Percentiles rank a stretch among this genome's conserved stretches.
phyloP scores from a whole-genome alignment of 2,329 filamentous ascomycete genomes.

The Drechslerella dactyloides region DNA sequence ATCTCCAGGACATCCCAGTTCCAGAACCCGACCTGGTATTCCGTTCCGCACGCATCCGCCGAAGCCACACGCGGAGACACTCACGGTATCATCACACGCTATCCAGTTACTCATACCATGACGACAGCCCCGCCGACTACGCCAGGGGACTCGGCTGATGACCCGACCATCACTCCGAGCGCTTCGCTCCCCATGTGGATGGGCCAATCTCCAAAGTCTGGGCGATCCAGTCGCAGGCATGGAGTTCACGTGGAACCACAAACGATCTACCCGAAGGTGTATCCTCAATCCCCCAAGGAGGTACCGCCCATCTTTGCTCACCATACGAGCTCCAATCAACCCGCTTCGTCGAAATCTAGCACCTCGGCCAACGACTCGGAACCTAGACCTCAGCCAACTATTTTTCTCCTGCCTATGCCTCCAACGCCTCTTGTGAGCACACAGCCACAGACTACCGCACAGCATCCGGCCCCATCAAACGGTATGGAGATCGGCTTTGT shows the following conservation, averaged over 20 bases:
- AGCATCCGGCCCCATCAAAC: conserved; percentile 20
- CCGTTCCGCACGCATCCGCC: conserved; percentile 13
- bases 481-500: conserved; percentile 22
- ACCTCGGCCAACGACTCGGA: no score
- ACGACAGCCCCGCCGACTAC: conserved; percentile 12
- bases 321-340: no score
- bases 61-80: conserved; percentile 26
- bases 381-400: no score
- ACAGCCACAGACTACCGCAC: conserved; percentile 17
- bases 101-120: conserved; percentile 21
- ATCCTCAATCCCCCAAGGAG: no score
- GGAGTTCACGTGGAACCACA: no score
- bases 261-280: no score
- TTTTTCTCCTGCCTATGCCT: no score
- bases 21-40: conserved; percentile 21
- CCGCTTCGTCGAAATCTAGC: no score
- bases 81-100: conserved; percentile 17
- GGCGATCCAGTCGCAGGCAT: no score
- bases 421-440: no score
- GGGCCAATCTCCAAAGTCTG: no score
- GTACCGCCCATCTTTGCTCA: no score
- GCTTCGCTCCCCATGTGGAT: conserved; percentile 17
- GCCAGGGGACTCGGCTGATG: conserved; percentile 2
- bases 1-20: conserved; percentile 20
- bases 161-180: conserved; percentile 11